Conservation (phyloP, 2,329 filamentous ascomycete genomes). For the Colletotrichum phormii region DNA sequence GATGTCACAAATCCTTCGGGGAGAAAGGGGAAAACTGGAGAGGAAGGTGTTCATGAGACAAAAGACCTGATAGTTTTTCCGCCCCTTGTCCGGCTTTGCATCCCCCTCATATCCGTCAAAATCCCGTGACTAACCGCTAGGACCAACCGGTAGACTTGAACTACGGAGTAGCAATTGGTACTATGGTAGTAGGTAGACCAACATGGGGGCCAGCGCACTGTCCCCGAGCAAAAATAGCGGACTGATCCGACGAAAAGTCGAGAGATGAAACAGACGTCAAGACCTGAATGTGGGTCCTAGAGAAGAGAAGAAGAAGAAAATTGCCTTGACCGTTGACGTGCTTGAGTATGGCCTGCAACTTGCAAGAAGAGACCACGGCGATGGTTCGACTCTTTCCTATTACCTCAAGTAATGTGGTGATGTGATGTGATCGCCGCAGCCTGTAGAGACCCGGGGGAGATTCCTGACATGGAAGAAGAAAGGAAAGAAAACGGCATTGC, state of each 20-base stretch:
- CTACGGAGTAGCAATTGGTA: no score
- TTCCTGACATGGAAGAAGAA: background rate
- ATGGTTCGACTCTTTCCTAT: no score
- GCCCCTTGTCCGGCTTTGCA: background rate
- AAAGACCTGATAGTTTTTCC: background rate
- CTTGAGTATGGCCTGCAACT: no score
- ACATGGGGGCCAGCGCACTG: no score
- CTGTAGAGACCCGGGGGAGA: no score
- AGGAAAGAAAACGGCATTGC: background rate
- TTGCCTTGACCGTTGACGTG: background rate
- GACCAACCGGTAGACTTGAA: no score
- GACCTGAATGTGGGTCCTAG: background rate
- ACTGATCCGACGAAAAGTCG: no score
- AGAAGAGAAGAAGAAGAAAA: background rate
- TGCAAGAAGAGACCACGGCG: background rate
- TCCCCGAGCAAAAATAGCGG: background rate
- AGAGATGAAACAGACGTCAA: background rate
- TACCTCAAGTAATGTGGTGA: no score
- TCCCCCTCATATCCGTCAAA: background rate
- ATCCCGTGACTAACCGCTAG: background rate
- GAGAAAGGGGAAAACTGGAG: background rate
- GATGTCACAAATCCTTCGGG: background rate
- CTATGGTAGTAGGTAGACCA: no score
- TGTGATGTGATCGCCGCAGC: no score
- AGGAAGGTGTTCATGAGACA: background rate